Base-by-base conservation (phyloP, 2,329 filamentous ascomycete species). In the Ascochyta rabiei region DNA sequence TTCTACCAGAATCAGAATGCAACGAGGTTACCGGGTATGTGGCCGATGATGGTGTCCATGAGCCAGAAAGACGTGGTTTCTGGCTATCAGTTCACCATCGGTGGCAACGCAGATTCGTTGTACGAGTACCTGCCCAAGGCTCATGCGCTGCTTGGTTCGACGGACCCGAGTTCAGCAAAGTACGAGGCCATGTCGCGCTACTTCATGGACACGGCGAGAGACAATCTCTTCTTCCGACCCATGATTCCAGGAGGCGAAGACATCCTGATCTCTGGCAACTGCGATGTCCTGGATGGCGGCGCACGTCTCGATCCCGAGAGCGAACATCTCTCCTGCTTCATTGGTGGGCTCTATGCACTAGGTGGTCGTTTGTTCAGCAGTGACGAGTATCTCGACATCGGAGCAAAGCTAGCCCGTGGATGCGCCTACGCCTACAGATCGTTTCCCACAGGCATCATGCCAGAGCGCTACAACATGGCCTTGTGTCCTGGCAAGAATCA, bases 21-120 rank as follows among this genome's bases (percentile, higher is more conserved):
- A 4, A 93, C 89, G 0, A 81, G 81, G 3, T 78, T 96, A 7
- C 86, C 89, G 1, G 92, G 93, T 2, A 83, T 96, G 66, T 96
- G 93, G 79, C 91, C 93, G 0, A 83, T 90, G 60, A 80, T 79
- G 34, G 76, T 97, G 2, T 64, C 66, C 23, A 73, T 73, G 69
- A 53, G 47, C 9, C 37, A 48, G 4, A 58, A 69, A 44, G 68
- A 75, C 41, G 67, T 74, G 13, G 57, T 66, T 6, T 61, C 61
- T 19, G 67, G 67, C 9, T 63, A 65, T 39, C 65, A 71, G 35
- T 73, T 68, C 53, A 69, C 69, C 18, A 64, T 75, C 26, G 71
- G 67, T 7, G 72, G 68, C 13, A 74, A 73, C 40, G 70, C 72
- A 16, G 72, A 74, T 33, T 71, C 68, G 1, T 46, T 71, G 16